phyloP scores from a whole-genome alignment of 305 asterid species.

The Fraxinus angustifolia region DNA sequence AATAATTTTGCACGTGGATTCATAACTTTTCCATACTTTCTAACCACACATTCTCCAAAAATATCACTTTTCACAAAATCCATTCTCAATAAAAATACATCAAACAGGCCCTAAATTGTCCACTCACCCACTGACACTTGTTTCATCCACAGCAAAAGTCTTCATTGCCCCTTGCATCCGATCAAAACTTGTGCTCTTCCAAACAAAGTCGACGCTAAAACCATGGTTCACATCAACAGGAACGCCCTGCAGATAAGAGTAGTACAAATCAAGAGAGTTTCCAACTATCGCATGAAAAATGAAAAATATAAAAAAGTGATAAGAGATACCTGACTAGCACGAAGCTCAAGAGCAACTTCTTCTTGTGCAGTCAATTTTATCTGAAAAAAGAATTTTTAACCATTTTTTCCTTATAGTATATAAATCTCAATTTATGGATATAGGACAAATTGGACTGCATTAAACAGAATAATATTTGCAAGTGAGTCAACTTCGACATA shows the following conservation, averaged over 20 bases:
- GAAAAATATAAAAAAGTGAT: not conserved
- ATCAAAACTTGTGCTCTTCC: conserved; percentile 99
- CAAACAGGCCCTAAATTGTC: not conserved
- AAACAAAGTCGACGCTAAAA: conserved; percentile 91
- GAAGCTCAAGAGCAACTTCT: conserved; percentile 99
- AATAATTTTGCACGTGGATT: not conserved
- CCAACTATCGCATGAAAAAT: not conserved
- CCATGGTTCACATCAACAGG: conserved; percentile 93
- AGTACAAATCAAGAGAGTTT: conserved; percentile 21
- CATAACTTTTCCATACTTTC: not conserved
- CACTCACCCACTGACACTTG: conserved; percentile 99
- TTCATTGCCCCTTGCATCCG: conserved; percentile 99
- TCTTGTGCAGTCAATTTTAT: conserved; percentile 95
- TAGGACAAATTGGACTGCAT: not conserved
- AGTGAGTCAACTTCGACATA: conserved; percentile 1
- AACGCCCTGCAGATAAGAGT: conserved; percentile 62
- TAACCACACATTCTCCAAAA: not conserved
- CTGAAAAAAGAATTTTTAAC: conserved; percentile 41
- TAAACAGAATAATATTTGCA: not conserved
- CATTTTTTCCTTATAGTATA: not conserved
- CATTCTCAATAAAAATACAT: not conserved
- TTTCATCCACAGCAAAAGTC: conserved; percentile 97
- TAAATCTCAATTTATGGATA: not conserved
- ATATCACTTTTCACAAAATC: not conserved
- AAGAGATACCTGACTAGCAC: conserved; percentile 78